Conservation (phyloP, 1,284 basidiomycete genomes). For the Exobasidium cylindrosporum region DNA sequence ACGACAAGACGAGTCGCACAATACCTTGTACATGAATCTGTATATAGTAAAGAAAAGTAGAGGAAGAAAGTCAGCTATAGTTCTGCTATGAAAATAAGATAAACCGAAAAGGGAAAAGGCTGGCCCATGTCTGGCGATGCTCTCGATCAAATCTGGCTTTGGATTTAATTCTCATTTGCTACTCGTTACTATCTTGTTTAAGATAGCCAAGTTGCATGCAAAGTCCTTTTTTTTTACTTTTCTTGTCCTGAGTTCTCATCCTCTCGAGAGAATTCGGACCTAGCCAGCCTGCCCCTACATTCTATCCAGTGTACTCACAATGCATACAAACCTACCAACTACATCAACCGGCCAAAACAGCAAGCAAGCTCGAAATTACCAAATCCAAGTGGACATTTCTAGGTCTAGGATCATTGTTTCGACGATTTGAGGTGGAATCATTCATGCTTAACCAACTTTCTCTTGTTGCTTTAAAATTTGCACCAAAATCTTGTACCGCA, state of each 20-base stretch:
- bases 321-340: too few species aligned
- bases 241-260: not conserved
- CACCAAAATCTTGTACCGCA: not conserved
- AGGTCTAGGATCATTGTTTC: not conserved
- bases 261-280: not conserved
- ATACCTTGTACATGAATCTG: conserved; percentile 6
- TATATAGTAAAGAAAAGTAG: conserved; percentile 3
- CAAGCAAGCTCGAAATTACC: not conserved
- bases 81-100: not conserved
- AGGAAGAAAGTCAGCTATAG: not conserved
- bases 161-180: not conserved
- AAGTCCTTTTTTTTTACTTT: not conserved
- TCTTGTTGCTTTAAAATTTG: not conserved
- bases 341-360: not conserved
- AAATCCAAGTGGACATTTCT: conserved; percentile 2
- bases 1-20: not conserved
- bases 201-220: not conserved
- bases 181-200: not conserved
- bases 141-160: not conserved
- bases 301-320: too few species aligned
- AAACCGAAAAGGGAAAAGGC: too few species aligned
- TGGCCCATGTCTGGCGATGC: too few species aligned
- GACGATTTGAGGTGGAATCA: not conserved
- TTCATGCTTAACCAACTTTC: not conserved
- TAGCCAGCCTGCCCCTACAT: not conserved